Base-by-base conservation (phyloP, 306 rosid species). In the Trifolium subterraneum region DNA sequence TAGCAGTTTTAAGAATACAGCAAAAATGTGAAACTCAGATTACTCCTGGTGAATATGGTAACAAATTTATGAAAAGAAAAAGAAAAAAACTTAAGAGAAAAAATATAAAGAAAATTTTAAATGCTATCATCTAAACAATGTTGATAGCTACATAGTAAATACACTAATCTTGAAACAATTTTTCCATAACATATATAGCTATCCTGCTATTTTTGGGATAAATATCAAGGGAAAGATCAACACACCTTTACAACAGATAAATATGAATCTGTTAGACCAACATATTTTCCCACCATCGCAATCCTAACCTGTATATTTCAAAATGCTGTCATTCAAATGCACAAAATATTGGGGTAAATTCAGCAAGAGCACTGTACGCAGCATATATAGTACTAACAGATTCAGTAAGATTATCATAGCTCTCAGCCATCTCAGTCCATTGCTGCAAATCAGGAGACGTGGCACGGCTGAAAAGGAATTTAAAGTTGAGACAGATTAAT, bases 201-300 rank as follows among this genome's bases (percentile, higher is more conserved):
- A 62, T 56, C 45, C 44, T 55, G 50, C 54, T 33, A 47, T 18
- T 69, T 62, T 73, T 56, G 41, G 14, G 35, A 80, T 62, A 73
- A 51, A 73, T 65, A 72, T 39, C 31, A 38, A 72, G 35, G 22
- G 47, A 81, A 80, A 74, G 78, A 59, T 50, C 15, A 64, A 65
- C 78, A 39, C 70, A 94, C 99, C 99, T 94, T 94, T 54, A 94
- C 86, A 76, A 94, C 99, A 71, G 99, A 94, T 74, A 94, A 87
- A 84, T 94, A 94, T n/a, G 99, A 94, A 87, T 94, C 99, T 16
- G 92, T 63, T 68, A 92, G 89, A 83, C 96, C 98, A 77, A 94
- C 96, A 79, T 94, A 94, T 80, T 94, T 94, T 72, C 99, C 99
- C 33, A 94, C 99, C 99, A 94, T 85, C 15, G 99, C 99, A 82